Evolutionary conservation across 345 rosid genomes (phyloP), one percentile per base, ranked within the genome.

Genomic region (Gynandropsis gynandra): DNA sequence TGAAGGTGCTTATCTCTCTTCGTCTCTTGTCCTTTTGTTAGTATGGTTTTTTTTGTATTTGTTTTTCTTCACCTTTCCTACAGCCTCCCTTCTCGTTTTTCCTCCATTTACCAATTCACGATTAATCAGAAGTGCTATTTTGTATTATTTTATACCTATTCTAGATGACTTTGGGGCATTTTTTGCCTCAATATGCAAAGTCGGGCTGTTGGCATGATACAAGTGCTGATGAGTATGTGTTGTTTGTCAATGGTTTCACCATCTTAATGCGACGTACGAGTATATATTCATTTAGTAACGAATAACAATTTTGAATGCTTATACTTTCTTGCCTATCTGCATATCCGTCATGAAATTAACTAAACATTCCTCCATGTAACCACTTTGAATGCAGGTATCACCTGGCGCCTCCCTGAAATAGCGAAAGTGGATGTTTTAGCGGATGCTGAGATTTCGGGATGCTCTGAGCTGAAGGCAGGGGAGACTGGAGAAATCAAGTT

Each of bases 301-400:
- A 43, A 15, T 39, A 45, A 41, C 38, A 31, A 52, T 35, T 62
- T 52, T 56, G 47, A 38, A 45, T 56, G 44, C 15, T 33, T 54
- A 18, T 56, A 51, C 53, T 45, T 29, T 51, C 20, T 55, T 55
- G 48, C 17, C 11, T 56, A 16, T 7, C 64, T 51, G 18, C 56
- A 51, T 64, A 47, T 44, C 52, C 44, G n/a, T 54, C 62, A 52
- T 58, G 32, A 29, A 51, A 8, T 41, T 59, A 44, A 58, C 62
- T 39, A 62, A 12, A 47, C 21, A 29, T 4, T 61, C 9, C 54
- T 31, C 53, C 57, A 16, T 63, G 58, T 54, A 34, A 50, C 46
- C 31, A n/a, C n/a, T n/a, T n/a, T n/a, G n/a, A n/a, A n/a, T 61
- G 52, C 74, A 85, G 98, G 75, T 57, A 53, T 75, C 52, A 63